Base-by-base conservation (phyloP, 306 rosid genomes). In the Prunus mira region DNA sequence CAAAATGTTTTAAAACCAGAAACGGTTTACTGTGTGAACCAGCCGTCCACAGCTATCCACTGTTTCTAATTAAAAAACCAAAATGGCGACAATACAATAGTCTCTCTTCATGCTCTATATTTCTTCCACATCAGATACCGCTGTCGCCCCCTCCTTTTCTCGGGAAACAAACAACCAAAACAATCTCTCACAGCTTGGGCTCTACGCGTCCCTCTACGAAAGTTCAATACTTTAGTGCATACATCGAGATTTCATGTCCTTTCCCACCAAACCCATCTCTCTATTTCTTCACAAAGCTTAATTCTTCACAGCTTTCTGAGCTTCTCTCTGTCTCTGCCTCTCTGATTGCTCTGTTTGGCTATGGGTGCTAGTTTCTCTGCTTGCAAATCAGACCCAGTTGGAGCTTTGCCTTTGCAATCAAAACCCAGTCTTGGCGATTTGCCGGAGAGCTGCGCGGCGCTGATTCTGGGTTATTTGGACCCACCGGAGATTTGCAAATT, bases 381-480 rank as follows among this genome's bases (percentile, higher is more conserved):
- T 25, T 70, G 69, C 34, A 61, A 52, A 18, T 64, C 77, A 3
- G 82, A 65, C 64, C 82, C 54, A 20, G 80, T 49, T 43, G 74
- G 71, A 56, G 82, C 78, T 49, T 20, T 50, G 46, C 58, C 71
- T 22, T 49, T 55, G 72, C 81, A 64, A 18, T 19, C 86, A 8
- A 77, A 61, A 22, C 85, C 90, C 14, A 66, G 76, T 34, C 83
- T 95, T 46, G 99, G 87, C 1, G 93, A 95, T 22, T 83, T 95
- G 49, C 97, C 99, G 5, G 99, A 95, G 84, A 75, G 88, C 45
- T 92, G 97, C 57, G 87, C 83, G 3, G 97, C 99, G 18, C 54
- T 57, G 71, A 86, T 92, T 72, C 73, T 95, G 67, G 81, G 73
- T 0, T 82, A 87, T 61, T 79, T 95, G 93, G 90, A 84, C n/a